Evolutionary conservation across 768 basidiomycete genomes (phyloP).

Genomic region (Boletus rex-veris): DNA sequence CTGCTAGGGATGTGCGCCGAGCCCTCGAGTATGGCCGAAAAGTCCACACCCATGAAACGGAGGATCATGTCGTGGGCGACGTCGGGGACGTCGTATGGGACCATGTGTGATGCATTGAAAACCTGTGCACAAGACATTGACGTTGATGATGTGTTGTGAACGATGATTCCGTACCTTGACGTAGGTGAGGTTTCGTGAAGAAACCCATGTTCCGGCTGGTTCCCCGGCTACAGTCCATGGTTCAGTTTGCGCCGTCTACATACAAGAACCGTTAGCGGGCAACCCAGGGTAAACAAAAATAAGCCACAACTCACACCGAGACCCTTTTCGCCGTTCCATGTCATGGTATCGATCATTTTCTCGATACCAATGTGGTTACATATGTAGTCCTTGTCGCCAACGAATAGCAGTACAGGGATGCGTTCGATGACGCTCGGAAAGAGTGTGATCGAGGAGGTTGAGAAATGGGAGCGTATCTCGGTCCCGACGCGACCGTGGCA

Average conservation of each 20-base stretch:
- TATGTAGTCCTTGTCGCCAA: constrained; percentile 93
- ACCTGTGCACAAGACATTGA: constrained; percentile 44
- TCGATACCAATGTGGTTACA: constrained; percentile 95
- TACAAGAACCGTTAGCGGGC: background rate
- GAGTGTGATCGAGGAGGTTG: constrained; percentile 69
- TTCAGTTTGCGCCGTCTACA: constrained; percentile 62
- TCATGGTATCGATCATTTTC: constrained; percentile 73
- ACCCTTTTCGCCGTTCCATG: constrained; percentile 83
- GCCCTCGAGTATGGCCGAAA: constrained; percentile 73
- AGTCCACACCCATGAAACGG: constrained; percentile 93
- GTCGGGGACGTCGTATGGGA: constrained; percentile 79
- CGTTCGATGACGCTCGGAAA: constrained; percentile 75
- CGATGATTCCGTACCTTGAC: constrained; percentile 56
- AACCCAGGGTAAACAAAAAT: background rate
- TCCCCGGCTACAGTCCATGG: constrained; percentile 72
- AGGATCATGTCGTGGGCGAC: constrained; percentile 97
- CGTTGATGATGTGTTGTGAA: background rate
- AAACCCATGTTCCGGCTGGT: constrained; percentile 88
- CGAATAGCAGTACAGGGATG: constrained; percentile 87
- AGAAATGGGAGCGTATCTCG: constrained; percentile 53
- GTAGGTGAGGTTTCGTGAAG: constrained; percentile 87
- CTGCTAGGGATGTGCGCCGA: constrained; percentile 79
- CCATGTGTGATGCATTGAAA: constrained; percentile 96
- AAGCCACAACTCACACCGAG: constrained; percentile 60
- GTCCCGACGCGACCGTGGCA: constrained; percentile 66